Evolutionary conservation across 2,329 filamentous ascomycete species (phyloP), one percentile per base, ranked within the genome.

Genomic region (Fusarium nelsonii): DNA sequence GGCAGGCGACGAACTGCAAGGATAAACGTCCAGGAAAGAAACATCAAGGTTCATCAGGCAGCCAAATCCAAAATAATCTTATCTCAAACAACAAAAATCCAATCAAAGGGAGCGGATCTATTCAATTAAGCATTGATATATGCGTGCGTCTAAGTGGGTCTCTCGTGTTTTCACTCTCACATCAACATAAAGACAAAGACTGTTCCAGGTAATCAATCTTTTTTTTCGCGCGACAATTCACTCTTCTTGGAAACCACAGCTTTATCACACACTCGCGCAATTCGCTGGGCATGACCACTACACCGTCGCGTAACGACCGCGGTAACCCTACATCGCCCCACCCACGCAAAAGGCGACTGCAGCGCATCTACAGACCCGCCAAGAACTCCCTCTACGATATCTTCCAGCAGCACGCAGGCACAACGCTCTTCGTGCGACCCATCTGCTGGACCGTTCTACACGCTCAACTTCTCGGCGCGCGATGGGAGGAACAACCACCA

Each of bases 401-500:
- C 44, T 79, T 89, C 63, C 82, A 83, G 63, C 78, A 84, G 23
- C 73, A 88, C 70, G 75, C 81, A 34, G 82, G 84, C 43, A 76
- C 74, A 1, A 80, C 82, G 1, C 83, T 89, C 20, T 87, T 83
- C 61, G 76, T 85, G 48, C 80, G 82, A 28, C 87, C 87, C 3
- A 83, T 87, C 45, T 83, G 81, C 72, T 89, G 87, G 87, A 87
- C 83, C 16, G 85, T 88, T 55, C 58, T 79, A 2, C 87, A 89
- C 62, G 71, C 80, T 11, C 74, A 78, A 43, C 76, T 87, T 3
- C 83, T 88, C 8, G 81, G 81, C 23, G 83, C 80, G 16, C 75
- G 75, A 43, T 88, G 87, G 76, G 63, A 76, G 28, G 77, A 83
- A 68, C 77, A 80, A 15, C 79, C 82, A 16, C 73, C 80, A 7